These are phyloP conservation scores for Cercophora samala DNA, from an alignment of 495 filamentous ascomycete genomes.

Conservation along the genomic window DNA sequence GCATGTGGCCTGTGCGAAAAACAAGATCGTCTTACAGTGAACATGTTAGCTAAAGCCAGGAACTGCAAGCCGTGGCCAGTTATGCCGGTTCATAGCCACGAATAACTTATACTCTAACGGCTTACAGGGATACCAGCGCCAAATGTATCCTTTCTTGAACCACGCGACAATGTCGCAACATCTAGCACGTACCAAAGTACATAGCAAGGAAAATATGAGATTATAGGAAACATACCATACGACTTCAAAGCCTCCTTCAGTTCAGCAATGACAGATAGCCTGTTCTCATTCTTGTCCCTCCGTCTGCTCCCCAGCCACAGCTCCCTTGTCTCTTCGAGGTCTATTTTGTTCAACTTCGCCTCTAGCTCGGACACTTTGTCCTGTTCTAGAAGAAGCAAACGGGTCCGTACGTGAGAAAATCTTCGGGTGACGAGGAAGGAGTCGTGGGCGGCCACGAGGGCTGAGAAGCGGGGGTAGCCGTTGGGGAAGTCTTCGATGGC, in stretches of 20 bases:
- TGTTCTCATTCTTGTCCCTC: conserved; percentile 28
- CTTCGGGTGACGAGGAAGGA: conserved; percentile 32
- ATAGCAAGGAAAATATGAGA: too few species aligned
- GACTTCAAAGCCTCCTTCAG: conserved; percentile 25
- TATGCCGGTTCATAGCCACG: too few species aligned
- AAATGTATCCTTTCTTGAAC: too few species aligned
- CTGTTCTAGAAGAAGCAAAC: conserved; percentile 31
- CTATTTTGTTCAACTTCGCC: conserved; percentile 30
- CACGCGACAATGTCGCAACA: too few species aligned
- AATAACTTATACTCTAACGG: too few species aligned
- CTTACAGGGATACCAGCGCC: too few species aligned
- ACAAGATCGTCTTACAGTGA: conserved; percentile 7
- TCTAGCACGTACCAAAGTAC: neutral
- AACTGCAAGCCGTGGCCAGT: too few species aligned
- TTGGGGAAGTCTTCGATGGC: conserved; percentile 33
- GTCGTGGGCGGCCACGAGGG: conserved; percentile 28
- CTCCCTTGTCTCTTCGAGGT: conserved; percentile 24
- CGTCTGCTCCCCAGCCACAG: conserved; percentile 21
- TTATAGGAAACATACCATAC: conserved; percentile 26
- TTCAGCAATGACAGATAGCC: conserved; percentile 22
- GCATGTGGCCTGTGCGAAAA: neutral
- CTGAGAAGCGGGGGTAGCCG: conserved; percentile 37
- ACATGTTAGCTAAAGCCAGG: too few species aligned
- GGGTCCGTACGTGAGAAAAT: conserved; percentile 29
- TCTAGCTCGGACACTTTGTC: conserved; percentile 35